Percentiles rank a stretch among this genome's conserved stretches.
These are phyloP conservation scores for Grosmannia clavigera DNA, from an alignment of 2,329 filamentous ascomycete genomes.

Conservation along the genomic window DNA sequence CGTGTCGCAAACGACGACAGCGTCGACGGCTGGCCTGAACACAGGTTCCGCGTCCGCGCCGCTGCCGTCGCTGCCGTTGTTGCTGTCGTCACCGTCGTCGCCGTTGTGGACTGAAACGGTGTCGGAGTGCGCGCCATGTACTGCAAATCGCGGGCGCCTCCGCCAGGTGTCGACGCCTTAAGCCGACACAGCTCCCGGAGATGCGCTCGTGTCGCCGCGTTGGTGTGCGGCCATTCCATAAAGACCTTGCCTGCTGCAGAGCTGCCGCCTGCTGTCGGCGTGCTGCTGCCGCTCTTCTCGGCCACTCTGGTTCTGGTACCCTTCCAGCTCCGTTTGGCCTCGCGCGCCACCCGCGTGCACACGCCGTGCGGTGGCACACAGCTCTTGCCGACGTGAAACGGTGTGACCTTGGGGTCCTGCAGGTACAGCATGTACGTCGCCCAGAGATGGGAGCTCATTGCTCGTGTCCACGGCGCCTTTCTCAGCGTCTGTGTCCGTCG, in stretches of 20 bases:
- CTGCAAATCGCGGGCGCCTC: slow-evolving; percentile 27
- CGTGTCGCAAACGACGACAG: slow-evolving; percentile 40
- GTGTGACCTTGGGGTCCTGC: slow-evolving; percentile 55
- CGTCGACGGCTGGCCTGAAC: slow-evolving; percentile 8
- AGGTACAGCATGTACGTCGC: slow-evolving; percentile 52
- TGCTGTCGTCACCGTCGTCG: slow-evolving; percentile 11
- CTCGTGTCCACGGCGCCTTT: slow-evolving; percentile 49
- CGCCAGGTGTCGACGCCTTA: slow-evolving; percentile 31
- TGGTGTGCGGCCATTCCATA: slow-evolving; percentile 52
- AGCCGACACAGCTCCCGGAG: slow-evolving; percentile 50
- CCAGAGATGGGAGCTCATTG: slow-evolving; percentile 56
- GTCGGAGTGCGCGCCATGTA: slow-evolving; percentile 42
- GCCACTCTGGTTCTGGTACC: slow-evolving; percentile 35
- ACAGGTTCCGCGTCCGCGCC: neutral
- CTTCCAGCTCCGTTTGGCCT: slow-evolving; percentile 55
- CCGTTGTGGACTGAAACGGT: slow-evolving; percentile 26
- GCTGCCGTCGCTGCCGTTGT: slow-evolving; percentile 25
- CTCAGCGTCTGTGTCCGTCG: slow-evolving; percentile 12
- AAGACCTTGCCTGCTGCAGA: slow-evolving; percentile 26
- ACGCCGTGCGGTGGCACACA: slow-evolving; percentile 53
- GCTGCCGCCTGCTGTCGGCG: slow-evolving; percentile 32
- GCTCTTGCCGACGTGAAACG: slow-evolving; percentile 50
- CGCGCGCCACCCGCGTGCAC: slow-evolving; percentile 51
- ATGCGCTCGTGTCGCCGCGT: slow-evolving; percentile 48
- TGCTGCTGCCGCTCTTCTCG: slow-evolving; percentile 41